phyloP scores from a whole-genome alignment of 495 filamentous ascomycete species.

The Xylaria curta region DNA sequence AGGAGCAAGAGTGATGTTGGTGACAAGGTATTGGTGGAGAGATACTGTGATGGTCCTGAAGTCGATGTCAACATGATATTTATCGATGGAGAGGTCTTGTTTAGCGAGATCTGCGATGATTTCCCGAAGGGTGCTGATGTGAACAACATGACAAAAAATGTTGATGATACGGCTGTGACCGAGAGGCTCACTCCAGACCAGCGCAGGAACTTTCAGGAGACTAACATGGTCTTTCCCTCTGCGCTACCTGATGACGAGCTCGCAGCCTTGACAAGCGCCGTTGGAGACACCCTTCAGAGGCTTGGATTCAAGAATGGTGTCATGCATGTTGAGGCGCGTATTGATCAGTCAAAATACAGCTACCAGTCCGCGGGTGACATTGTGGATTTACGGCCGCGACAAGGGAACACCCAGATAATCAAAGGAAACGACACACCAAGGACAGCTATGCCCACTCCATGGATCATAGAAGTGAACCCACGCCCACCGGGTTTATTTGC shows the following conservation, averaged over 20 bases:
- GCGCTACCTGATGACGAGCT: slow-evolving; percentile 47
- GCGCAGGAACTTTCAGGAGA: slow-evolving; percentile 47
- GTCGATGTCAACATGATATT: slow-evolving; percentile 61
- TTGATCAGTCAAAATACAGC: slow-evolving; percentile 33
- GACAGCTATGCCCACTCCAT: slow-evolving; percentile 30
- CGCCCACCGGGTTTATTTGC: slow-evolving; percentile 44
- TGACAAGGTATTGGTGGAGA: slow-evolving; percentile 36
- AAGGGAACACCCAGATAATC: neutral
- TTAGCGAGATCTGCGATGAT: slow-evolving; percentile 59
- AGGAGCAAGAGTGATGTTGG: slow-evolving; percentile 25
- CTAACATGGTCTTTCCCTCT: slow-evolving; percentile 48
- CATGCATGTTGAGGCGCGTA: slow-evolving; percentile 40
- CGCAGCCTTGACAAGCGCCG: slow-evolving; percentile 34
- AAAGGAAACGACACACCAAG: neutral
- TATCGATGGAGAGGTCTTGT: slow-evolving; percentile 55
- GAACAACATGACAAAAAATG: slow-evolving; percentile 22
- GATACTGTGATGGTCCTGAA: slow-evolving; percentile 52
- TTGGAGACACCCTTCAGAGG: slow-evolving; percentile 39
- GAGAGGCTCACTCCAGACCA: neutral
- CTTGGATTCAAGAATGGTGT: slow-evolving; percentile 36
- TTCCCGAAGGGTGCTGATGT: slow-evolving; percentile 55
- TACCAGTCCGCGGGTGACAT: slow-evolving; percentile 30
- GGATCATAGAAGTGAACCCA: slow-evolving; percentile 48
- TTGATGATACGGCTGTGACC: neutral
- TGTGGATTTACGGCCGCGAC: slow-evolving; percentile 24